phyloP scores from a whole-genome alignment of 2,329 filamentous ascomycete genomes.

The Zalaria obscura region DNA sequence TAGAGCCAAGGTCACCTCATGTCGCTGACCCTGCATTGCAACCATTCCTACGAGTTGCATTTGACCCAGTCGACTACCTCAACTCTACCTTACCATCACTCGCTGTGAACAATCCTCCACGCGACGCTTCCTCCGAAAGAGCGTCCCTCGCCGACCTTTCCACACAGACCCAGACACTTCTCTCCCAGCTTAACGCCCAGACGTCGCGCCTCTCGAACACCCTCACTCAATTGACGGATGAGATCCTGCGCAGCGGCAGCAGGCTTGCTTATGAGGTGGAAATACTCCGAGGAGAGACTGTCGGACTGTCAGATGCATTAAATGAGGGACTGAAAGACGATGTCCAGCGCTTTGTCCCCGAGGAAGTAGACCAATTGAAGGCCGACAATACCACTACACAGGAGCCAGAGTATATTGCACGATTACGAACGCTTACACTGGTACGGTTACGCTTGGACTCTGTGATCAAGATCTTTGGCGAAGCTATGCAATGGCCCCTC shows the following conservation, averaged over 20 bases:
- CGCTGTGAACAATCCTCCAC: constrained; percentile 28
- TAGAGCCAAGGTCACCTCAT: constrained; percentile 37
- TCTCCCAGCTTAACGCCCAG: constrained; percentile 79
- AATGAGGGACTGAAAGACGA: constrained; percentile 59
- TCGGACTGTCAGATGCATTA: constrained; percentile 66
- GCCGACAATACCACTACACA: constrained; percentile 33
- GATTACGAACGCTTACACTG: constrained; percentile 67
- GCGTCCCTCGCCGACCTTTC: constrained; percentile 59
- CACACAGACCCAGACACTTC: constrained; percentile 65
- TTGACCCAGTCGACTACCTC: constrained; percentile 75
- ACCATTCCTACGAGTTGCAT: constrained; percentile 60
- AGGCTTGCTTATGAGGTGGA: constrained; percentile 90
- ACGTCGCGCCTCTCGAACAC: constrained; percentile 69
- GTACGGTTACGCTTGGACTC: constrained; percentile 75
- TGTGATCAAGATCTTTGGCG: constrained; percentile 82
- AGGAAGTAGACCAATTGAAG: neutral
- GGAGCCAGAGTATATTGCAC: constrained; percentile 47
- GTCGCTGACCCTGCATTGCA: constrained; percentile 58
- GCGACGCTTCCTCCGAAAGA: constrained; percentile 27
- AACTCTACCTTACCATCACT: constrained; percentile 65
- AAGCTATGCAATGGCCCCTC: constrained; percentile 90
- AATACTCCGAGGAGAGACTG: constrained; percentile 73
- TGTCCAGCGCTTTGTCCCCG: constrained; percentile 51
- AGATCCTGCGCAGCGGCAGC: constrained; percentile 79
- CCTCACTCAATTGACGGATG: constrained; percentile 82